A percentile compares a stretch with the other conserved stretches of the same genome.
Conservation (phyloP, 768 basidiomycete species). For the Boletus pseudo-olivaceus region DNA sequence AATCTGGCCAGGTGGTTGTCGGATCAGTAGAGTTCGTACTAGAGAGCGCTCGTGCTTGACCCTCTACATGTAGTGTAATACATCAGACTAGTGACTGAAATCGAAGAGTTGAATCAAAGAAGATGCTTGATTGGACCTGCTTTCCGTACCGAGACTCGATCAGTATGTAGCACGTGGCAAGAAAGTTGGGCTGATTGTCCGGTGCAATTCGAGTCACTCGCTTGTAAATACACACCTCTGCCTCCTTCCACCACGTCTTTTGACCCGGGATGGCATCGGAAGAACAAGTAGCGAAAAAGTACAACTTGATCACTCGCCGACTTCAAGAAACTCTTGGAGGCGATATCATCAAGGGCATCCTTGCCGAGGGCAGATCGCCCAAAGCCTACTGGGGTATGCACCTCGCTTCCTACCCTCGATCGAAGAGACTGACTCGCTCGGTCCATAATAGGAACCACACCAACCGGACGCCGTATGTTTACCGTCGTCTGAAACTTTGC, state of each 20-base stretch:
- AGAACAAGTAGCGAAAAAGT: conserved; percentile 46
- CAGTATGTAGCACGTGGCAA: conserved; percentile 1
- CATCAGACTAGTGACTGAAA: background rate
- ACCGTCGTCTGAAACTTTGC: background rate
- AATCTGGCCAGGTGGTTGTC: background rate
- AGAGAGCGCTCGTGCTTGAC: background rate
- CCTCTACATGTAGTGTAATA: background rate
- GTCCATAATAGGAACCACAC: conserved; percentile 68
- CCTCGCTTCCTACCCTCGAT: background rate
- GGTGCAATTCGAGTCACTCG: conserved; percentile 9
- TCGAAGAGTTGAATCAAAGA: background rate
- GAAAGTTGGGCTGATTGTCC: background rate
- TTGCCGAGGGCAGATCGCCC: conserved; percentile 70
- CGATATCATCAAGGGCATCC: conserved; percentile 75
- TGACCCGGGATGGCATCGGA: conserved; percentile 29
- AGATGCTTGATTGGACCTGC: background rate
- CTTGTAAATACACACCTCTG: background rate
- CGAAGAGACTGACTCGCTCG: background rate
- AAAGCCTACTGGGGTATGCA: conserved; percentile 89
- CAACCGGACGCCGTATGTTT: conserved; percentile 87
- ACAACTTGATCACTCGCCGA: conserved; percentile 79
- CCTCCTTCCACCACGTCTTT: conserved; percentile 3
- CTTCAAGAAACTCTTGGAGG: conserved; percentile 87
- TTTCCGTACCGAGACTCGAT: background rate
- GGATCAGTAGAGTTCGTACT: background rate